Evolutionary conservation across 495 filamentous ascomycete genomes (phyloP).

Genomic region (Paragyromitra xinjiangensis): DNA sequence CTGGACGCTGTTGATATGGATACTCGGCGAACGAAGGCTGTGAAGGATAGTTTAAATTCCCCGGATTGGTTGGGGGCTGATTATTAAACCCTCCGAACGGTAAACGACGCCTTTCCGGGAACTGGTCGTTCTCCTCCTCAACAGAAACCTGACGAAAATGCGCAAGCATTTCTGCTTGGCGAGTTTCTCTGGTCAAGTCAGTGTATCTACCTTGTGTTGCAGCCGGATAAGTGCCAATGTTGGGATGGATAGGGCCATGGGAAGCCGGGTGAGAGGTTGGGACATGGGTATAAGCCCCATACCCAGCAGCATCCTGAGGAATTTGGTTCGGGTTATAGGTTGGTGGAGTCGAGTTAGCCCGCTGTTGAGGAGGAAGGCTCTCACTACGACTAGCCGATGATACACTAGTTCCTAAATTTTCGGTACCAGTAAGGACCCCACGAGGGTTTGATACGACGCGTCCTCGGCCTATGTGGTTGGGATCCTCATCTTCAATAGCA

Average conservation of each 20-base stretch:
- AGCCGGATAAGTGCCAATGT: slow-evolving; percentile 39
- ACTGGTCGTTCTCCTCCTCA: slow-evolving; percentile 54
- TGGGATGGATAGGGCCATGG: slow-evolving; percentile 42
- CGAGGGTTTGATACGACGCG: slow-evolving; percentile 56
- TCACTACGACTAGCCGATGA: slow-evolving; percentile 55
- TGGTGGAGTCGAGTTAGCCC: slow-evolving; percentile 56
- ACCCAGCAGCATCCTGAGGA: slow-evolving; percentile 47
- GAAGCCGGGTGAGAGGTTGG: slow-evolving; percentile 50
- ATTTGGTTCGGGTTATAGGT: slow-evolving; percentile 55
- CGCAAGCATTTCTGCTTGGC: slow-evolving; percentile 58
- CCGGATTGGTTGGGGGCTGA: slow-evolving; percentile 35
- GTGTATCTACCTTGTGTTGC: slow-evolving; percentile 55
- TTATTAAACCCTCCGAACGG: slow-evolving; percentile 20
- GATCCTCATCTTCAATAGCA: slow-evolving; percentile 54
- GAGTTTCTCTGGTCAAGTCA: slow-evolving; percentile 59
- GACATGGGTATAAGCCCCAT: slow-evolving; percentile 56
- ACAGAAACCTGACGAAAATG: slow-evolving; percentile 53
- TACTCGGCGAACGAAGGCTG: slow-evolving; percentile 53
- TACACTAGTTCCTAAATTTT: slow-evolving; percentile 53
- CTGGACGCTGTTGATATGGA: slow-evolving; percentile 50
- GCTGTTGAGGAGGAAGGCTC: slow-evolving; percentile 56
- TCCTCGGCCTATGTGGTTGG: slow-evolving; percentile 52
- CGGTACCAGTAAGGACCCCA: slow-evolving; percentile 47
- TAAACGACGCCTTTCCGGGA: slow-evolving; percentile 41
- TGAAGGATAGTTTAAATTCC: slow-evolving; percentile 43